Base-by-base conservation (phyloP, 306 rosid genomes). In the Prunus armeniaca region DNA sequence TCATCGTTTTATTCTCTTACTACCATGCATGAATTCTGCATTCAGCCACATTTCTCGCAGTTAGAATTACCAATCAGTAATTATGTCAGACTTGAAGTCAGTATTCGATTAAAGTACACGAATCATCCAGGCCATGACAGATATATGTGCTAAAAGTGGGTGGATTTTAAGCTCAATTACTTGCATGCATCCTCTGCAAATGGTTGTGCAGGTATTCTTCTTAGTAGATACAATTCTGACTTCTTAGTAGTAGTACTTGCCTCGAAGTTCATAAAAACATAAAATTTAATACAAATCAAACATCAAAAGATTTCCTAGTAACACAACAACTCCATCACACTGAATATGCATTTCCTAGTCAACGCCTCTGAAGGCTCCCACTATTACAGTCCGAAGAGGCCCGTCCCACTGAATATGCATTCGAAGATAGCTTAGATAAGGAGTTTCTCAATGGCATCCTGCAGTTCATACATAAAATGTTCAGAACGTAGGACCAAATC, bases 401-500 rank as follows among this genome's bases (percentile, higher is more conserved):
- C 90, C 87, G 78, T 91, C 96, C 91, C 84, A 84, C 93, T 80
- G 89, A 90, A 77, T 61, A 69, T 41, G 52, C 78, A 68, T 9
- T 45, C 30, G 64, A 17, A 38, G 12, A 60, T 32, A 55, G 58
- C 69, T 90, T 87, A 95, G 74, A 95, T 92, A 68, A 92, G 81
- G 70, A 95, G 91, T 87, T 95, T 95, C 87, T 95, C 98, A 76
- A 92, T 95, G 17, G 98, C 97, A 81, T 95, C 93, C 98, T 91
- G 87, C 78, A 84, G 67, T 73, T 66, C 72, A 56, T 49, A 41
- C 3, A 11, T 38, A 78, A 38, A 5, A 30, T 28, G 30, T 28
- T 77, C 58, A 81, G n/a, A n/a, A n/a, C n/a, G n/a, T n/a, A n/a
- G 45, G 3, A 69, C 65, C 67, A 71, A 56, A 67, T 41, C 49